These are phyloP conservation scores for Lichtheimia ornata DNA, from an alignment of 371 early-diverging fungal genomes.

Conservation along the genomic window DNA sequence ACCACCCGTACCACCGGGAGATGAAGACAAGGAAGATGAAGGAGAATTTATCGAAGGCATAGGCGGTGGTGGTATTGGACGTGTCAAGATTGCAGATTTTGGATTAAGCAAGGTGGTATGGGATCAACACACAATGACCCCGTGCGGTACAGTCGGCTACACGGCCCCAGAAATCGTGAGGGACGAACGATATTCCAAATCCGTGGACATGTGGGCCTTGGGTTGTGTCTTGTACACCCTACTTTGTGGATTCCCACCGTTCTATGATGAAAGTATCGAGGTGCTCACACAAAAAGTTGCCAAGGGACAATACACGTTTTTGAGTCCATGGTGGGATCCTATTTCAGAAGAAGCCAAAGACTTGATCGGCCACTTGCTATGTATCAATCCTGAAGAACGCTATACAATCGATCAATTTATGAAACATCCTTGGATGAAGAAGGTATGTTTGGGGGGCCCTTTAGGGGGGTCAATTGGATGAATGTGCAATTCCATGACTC, in stretches of 20 bases:
- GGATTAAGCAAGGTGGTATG: constrained; percentile 71
- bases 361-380: constrained; percentile 65
- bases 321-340: constrained; percentile 79
- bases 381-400: constrained; percentile 54
- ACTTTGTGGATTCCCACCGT: constrained; percentile 79
- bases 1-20: constrained; percentile 15
- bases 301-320: constrained; percentile 62
- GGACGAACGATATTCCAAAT: constrained; percentile 67
- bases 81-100: constrained; percentile 74
- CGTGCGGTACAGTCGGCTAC: constrained; percentile 80
- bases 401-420: constrained; percentile 70
- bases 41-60: constrained; percentile 58
- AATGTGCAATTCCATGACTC: no score
- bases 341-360: constrained; percentile 71
- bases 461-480: no score
- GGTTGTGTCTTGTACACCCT: constrained; percentile 81
- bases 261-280: constrained; percentile 69
- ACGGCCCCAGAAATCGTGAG: constrained; percentile 80
- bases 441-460: neutral
- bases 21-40: constrained; percentile 54
- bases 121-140: constrained; percentile 68
- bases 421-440: constrained; percentile 78
- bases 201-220: constrained; percentile 83
- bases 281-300: constrained; percentile 64
- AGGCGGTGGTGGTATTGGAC: constrained; percentile 69